Evolutionary conservation across 768 basidiomycete species (phyloP), one percentile per base, ranked within the genome.

Genomic region (Macrolepiota dolichaula): DNA sequence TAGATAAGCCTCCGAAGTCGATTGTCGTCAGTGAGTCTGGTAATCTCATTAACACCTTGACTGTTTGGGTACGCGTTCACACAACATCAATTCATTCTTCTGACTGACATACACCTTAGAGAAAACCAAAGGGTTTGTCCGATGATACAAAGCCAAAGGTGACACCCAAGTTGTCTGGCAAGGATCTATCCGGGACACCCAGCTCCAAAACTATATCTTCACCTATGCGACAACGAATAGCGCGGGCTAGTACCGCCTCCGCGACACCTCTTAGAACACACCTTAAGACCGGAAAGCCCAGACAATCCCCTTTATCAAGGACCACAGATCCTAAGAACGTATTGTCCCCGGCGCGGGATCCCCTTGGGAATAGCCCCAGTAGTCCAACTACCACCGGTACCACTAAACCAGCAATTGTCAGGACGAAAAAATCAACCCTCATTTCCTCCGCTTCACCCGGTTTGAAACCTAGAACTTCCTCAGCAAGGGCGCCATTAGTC

Each of bases 1-100:
- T 88, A 38, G 88, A 92, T 64, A 85, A 85, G 62, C 79, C 80
- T n/a, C 84, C 87, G 0, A 88, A 81, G 68, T 66, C 72, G 4
- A 75, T 89, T 53, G 65, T 68, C 7, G 69, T 91, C 10, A 83
- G 83, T 61, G 78, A 82, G 35, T 72, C 63, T 35, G 80, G 78
- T 9, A 74, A 70, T 60, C 72, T 79, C 7, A 74, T 92, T 17
- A 75, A 80, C 60, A 79, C 79, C 36, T 78, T 91, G 27, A 74
- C 78, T 55, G 78, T 88, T 35, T 86, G 88, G 77, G 88, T 85
- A 62, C 46, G 76, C 68, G n/a, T 59, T n/a, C 42, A 10, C 17
- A 19, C 9, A 22, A 12, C 1, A 32, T 57, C 32, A 13, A 32
- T 12, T 24, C n/a, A 32, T 42, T 6, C 24, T 29, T 38, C 13